Conservation (phyloP, 2,329 filamentous ascomycete genomes). For the Fusarium sp. region DNA sequence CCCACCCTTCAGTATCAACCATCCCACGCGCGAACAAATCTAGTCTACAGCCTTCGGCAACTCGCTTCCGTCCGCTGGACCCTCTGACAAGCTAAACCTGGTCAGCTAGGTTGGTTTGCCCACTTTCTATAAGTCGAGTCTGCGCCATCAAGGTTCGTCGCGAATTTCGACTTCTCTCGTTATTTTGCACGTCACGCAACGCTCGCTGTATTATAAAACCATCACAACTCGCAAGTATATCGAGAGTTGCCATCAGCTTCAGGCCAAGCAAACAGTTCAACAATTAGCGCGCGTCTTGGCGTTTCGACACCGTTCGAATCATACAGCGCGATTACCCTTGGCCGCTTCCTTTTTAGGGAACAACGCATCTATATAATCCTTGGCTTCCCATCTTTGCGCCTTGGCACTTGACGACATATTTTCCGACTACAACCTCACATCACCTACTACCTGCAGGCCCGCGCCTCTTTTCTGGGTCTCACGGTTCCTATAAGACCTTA, state of each 20-base stretch:
- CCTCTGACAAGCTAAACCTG: slow-evolving; percentile 19
- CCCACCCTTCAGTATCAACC: slow-evolving; percentile 1
- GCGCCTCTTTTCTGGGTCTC: slow-evolving; percentile 6
- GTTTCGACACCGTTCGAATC: slow-evolving; percentile 25
- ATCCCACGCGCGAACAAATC: slow-evolving; percentile 10
- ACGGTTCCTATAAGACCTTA: neutral
- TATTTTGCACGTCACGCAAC: neutral
- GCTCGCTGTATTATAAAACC: slow-evolving; percentile 12
- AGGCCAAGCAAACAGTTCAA: slow-evolving; percentile 10
- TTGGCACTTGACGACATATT: slow-evolving; percentile 35
- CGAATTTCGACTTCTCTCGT: neutral
- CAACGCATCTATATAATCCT: slow-evolving; percentile 20
- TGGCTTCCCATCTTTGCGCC: slow-evolving; percentile 17
- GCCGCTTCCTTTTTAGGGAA: slow-evolving; percentile 34
- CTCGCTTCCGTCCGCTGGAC: slow-evolving; percentile 23
- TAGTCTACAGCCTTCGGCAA: slow-evolving; percentile 34
- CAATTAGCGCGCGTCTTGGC: slow-evolving; percentile 31
- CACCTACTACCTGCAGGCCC: slow-evolving; percentile 1
- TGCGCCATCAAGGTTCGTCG: slow-evolving; percentile 31
- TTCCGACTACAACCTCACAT: slow-evolving; percentile 1
- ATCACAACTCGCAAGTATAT: slow-evolving; percentile 3
- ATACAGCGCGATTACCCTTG: slow-evolving; percentile 22
- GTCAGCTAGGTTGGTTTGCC: slow-evolving; percentile 19
- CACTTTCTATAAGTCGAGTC: slow-evolving; percentile 21
- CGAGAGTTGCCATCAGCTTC: slow-evolving; percentile 1